Percentiles rank a stretch among this genome's conserved stretches.
phyloP scores from a whole-genome alignment of 441 rosid species.

The Bocquillonia castaneifolia region DNA sequence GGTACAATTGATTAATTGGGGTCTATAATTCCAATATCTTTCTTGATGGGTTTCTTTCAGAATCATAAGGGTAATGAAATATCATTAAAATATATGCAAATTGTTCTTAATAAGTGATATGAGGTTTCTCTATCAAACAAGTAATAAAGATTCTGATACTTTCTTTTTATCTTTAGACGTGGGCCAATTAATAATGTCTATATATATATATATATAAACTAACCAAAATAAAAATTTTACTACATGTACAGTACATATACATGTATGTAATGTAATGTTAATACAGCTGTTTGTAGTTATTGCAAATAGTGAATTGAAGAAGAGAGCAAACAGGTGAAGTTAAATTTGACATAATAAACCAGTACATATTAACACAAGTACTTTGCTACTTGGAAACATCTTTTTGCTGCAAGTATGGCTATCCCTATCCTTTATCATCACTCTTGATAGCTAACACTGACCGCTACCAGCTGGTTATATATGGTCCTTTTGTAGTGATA shows the following conservation, averaged over 20 bases:
- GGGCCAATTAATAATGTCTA: background rate
- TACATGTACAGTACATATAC: background rate
- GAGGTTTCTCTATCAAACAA: background rate
- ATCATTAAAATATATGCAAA: background rate
- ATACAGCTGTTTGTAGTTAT: constrained; percentile 12
- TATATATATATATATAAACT: background rate
- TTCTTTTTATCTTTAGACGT: background rate
- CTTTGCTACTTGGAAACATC: background rate
- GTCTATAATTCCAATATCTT: background rate
- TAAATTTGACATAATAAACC: background rate
- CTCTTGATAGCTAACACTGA: background rate
- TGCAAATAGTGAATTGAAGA: background rate
- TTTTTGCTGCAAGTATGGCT: background rate
- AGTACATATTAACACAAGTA: background rate
- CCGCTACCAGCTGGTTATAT: background rate
- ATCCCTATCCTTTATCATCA: background rate
- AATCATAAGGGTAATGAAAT: background rate
- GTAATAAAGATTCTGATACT: constrained; percentile 1
- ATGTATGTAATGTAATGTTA: background rate
- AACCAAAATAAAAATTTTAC: too few relatives aligned
- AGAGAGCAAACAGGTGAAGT: background rate
- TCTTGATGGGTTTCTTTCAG: constrained; percentile 1
- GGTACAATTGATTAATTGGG: background rate
- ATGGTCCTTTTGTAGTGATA: background rate
- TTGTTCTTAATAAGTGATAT: background rate